Evolutionary conservation across 179 eudicot genomes (phyloP).

Genomic region (Monotropa hypopitys): DNA sequence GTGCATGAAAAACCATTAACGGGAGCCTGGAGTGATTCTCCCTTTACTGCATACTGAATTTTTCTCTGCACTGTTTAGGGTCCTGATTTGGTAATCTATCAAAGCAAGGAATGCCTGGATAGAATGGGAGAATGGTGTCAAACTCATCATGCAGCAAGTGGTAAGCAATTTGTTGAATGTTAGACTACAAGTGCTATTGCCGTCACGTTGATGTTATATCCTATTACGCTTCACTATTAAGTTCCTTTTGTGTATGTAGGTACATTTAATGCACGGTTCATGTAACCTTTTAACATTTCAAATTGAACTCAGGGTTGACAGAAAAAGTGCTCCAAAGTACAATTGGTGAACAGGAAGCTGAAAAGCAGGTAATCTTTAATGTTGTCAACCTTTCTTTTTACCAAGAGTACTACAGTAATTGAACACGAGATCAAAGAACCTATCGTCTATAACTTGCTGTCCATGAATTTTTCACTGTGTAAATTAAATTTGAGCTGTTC

Average conservation of each 20-base stretch:
- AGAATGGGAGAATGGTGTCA: slow-evolving; percentile 89
- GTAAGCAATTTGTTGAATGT: slow-evolving; percentile 29
- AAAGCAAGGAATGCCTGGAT: slow-evolving; percentile 67
- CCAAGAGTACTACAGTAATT: not conserved
- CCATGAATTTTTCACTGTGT: not conserved
- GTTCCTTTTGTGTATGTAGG: not conserved
- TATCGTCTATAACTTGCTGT: not conserved
- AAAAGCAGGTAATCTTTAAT: slow-evolving; percentile 47
- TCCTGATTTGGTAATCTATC: slow-evolving; percentile 76
- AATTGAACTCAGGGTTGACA: slow-evolving; percentile 48
- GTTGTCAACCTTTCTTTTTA: not conserved
- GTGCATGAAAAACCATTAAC: not conserved
- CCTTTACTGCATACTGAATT: not conserved
- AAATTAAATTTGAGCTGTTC: not conserved
- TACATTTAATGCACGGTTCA: not conserved
- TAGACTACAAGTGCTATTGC: not conserved
- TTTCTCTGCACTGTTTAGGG: slow-evolving; percentile 32
- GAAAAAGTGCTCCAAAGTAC: slow-evolving; percentile 60
- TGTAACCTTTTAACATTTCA: not conserved
- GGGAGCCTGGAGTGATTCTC: slow-evolving; percentile 1
- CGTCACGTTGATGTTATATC: not conserved
- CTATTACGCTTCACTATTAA: not conserved
- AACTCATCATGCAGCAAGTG: slow-evolving; percentile 75
- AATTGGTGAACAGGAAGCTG: slow-evolving; percentile 68
- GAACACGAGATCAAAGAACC: not conserved